phyloP scores from a whole-genome alignment of 345 rosid genomes.

The Clarkia xantiana region DNA sequence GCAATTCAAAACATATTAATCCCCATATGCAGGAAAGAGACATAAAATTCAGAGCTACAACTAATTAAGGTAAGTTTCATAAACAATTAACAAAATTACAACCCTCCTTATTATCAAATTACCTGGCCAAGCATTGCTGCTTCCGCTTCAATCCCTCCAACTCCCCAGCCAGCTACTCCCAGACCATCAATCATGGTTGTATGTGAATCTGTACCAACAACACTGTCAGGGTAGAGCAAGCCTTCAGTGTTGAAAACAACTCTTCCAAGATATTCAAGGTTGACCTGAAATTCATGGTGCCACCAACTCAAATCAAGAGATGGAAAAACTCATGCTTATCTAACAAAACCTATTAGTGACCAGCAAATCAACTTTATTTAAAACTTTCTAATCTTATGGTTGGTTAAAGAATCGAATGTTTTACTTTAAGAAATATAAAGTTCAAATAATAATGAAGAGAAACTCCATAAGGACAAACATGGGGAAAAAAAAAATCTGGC shows the following conservation, averaged over 20 bases:
- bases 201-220: slow-evolving; percentile 96
- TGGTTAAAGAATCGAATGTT: too few relatives aligned
- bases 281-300: slow-evolving; percentile 47
- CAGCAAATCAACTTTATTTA: background rate
- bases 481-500: too few relatives aligned
- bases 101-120: background rate
- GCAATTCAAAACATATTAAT: background rate
- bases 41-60: too few relatives aligned
- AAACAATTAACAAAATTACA: background rate
- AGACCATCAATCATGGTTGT: slow-evolving; percentile 97
- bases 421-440: too few relatives aligned
- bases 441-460: too few relatives aligned
- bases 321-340: too few relatives aligned
- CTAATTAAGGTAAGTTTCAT: background rate
- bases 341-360: too few relatives aligned
- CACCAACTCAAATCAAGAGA: slow-evolving; percentile 1
- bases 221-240: slow-evolving; percentile 84
- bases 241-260: slow-evolving; percentile 84
- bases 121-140: slow-evolving; percentile 97
- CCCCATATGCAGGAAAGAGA: too few relatives aligned
- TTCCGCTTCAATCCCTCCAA: too few relatives aligned
- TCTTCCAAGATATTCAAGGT: slow-evolving; percentile 91
- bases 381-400: background rate
- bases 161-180: slow-evolving; percentile 99
- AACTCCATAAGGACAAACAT: too few relatives aligned